phyloP scores from a whole-genome alignment of 257 asterid genomes.

The Solanum ossicruentum region DNA sequence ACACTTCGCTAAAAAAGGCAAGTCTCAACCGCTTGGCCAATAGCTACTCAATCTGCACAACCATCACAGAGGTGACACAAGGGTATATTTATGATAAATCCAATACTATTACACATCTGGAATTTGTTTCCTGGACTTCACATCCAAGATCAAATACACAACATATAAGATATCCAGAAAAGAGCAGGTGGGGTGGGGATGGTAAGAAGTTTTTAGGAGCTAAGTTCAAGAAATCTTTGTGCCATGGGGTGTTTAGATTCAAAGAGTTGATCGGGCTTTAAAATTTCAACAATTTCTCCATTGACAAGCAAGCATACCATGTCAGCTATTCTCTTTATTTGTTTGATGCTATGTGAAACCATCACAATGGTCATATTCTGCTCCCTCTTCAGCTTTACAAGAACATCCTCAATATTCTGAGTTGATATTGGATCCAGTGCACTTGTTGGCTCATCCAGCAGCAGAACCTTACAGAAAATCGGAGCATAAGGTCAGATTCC shows the following conservation, averaged over 20 bases:
- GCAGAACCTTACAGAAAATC: slow-evolving; percentile 27
- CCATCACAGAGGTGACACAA: neutral
- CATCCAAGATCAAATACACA: neutral
- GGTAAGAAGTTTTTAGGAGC: slow-evolving; percentile 6
- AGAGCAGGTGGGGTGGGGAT: neutral
- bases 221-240: slow-evolving; percentile 54
- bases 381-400: slow-evolving; percentile 48
- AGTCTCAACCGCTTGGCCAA: neutral
- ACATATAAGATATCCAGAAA: neutral
- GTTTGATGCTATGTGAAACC: slow-evolving; percentile 74
- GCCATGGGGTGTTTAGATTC: slow-evolving; percentile 75
- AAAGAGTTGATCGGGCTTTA: slow-evolving; percentile 40
- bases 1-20: neutral
- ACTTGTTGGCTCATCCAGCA: slow-evolving; percentile 73
- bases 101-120: neutral
- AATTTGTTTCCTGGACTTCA: neutral
- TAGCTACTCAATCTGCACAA: neutral
- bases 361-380: slow-evolving; percentile 36
- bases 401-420: slow-evolving; percentile 57
- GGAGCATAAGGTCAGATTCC: neutral
- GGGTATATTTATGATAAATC: neutral
- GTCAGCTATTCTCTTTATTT: slow-evolving; percentile 65
- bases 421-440: slow-evolving; percentile 73
- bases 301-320: slow-evolving; percentile 51
- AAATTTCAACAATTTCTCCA: slow-evolving; percentile 61